Conservation (phyloP, 352 stramenopile species). For the Phytophthora pluvialis region DNA sequence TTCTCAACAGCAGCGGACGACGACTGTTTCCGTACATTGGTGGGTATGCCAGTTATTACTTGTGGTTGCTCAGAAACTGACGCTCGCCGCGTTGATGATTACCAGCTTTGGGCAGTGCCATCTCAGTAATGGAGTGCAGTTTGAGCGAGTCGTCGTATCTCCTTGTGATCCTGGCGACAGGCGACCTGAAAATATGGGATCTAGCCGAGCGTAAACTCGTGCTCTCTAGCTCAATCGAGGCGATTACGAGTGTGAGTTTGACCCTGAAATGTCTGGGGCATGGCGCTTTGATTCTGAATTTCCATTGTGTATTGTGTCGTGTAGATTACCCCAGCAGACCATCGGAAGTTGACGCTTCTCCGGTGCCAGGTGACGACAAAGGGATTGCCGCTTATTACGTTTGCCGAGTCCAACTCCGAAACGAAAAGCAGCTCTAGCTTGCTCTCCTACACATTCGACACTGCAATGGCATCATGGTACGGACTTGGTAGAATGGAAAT, state of each 20-base stretch:
- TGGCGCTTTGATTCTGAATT: constrained; percentile 5
- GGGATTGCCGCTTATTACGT: constrained; percentile 84
- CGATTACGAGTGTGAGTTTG: constrained; percentile 57
- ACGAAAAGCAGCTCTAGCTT: constrained; percentile 59
- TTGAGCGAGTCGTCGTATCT: constrained; percentile 65
- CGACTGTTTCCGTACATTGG: constrained; percentile 84
- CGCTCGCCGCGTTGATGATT: constrained; percentile 4
- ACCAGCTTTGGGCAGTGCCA: constrained; percentile 63
- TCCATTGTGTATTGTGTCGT: constrained; percentile 6
- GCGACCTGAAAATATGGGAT: constrained; percentile 79
- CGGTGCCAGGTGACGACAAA: constrained; percentile 72
- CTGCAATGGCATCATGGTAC: constrained; percentile 76
- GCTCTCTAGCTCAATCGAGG: constrained; percentile 69
- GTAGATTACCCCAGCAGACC: constrained; percentile 31
- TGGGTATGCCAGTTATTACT: constrained; percentile 30
- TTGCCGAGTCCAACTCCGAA: constrained; percentile 68
- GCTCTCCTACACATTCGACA: constrained; percentile 84
- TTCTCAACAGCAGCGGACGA: constrained; percentile 64
- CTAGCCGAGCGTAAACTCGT: constrained; percentile 51
- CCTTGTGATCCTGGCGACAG: constrained; percentile 71
- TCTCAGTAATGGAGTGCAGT: constrained; percentile 81
- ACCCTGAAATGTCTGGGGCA: not conserved
- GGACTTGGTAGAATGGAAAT: constrained; percentile 4
- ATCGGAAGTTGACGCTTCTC: constrained; percentile 68
- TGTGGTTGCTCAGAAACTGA: constrained; percentile 1